Percentiles rank a stretch among this genome's conserved stretches.
Conservation (phyloP, 352 stramenopile genomes). For the Phytopythium delawarense region DNA sequence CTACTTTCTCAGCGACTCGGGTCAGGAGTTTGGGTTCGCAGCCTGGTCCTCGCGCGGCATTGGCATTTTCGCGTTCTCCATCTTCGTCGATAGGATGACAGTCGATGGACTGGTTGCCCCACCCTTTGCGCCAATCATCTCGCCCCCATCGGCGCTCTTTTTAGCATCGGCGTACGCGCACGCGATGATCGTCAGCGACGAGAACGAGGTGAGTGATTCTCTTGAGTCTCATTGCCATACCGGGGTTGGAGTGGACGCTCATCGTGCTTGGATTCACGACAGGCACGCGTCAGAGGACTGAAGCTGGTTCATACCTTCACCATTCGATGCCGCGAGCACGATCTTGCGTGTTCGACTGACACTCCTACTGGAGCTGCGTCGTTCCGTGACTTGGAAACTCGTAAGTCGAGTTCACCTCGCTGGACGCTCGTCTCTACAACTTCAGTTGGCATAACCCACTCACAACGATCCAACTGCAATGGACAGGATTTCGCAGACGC, state of each 20-base stretch:
- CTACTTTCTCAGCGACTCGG: conserved; percentile 47
- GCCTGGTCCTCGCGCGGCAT: conserved; percentile 56
- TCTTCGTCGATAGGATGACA: conserved; percentile 18
- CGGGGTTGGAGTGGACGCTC: neutral
- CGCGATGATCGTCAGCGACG: conserved; percentile 32
- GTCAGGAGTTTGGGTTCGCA: conserved; percentile 54
- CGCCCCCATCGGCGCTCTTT: conserved; percentile 45
- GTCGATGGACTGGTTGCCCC: neutral
- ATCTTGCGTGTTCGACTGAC: neutral
- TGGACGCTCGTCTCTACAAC: neutral
- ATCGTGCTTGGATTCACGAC: neutral
- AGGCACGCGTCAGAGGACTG: conserved; percentile 31
- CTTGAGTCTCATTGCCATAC: too few relatives aligned
- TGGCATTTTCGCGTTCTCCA: conserved; percentile 24
- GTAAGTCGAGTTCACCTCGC: neutral
- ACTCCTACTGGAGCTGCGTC: neutral
- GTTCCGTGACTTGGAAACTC: neutral
- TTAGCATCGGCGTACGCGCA: conserved; percentile 32
- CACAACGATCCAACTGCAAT: neutral
- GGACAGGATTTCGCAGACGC: conserved; percentile 25
- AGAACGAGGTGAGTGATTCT: conserved; percentile 19
- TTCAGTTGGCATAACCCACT: neutral
- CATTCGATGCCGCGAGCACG: conserved; percentile 10
- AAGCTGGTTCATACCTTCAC: conserved; percentile 18
- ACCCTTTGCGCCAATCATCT: conserved; percentile 18